Percentiles rank a stretch among this genome's conserved stretches.
Conservation (phyloP, 257 asterid genomes). For the Primulina tabacum region DNA sequence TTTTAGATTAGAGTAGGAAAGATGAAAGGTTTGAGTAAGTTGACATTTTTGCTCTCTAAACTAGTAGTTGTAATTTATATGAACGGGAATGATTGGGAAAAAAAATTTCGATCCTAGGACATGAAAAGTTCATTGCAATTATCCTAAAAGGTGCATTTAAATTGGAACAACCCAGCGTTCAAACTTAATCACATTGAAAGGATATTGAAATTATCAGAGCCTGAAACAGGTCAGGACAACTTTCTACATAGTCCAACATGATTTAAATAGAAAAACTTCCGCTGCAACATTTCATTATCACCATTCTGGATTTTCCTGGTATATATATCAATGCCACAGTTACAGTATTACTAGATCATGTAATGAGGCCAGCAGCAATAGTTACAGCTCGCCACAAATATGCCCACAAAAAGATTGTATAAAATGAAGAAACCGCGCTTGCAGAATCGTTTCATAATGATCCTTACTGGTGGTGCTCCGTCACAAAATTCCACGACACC, state of each 20-base stretch:
- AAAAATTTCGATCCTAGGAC: background rate
- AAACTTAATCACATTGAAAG: background rate
- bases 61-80: no score
- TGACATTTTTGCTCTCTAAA: no score
- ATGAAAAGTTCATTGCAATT: background rate
- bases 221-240: background rate
- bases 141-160: background rate
- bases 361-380: slow-evolving; percentile 5
- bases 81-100: no score
- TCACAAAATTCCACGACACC: slow-evolving; percentile 85
- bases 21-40: background rate
- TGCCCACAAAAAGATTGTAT: background rate
- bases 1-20: background rate
- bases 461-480: slow-evolving; percentile 89
- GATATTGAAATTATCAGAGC: background rate
- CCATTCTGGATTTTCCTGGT: background rate
- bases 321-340: background rate
- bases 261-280: background rate
- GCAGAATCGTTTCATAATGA: slow-evolving; percentile 12
- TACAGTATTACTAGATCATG: background rate
- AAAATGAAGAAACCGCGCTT: background rate
- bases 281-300: background rate
- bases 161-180: background rate
- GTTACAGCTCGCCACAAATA: slow-evolving; percentile 5
- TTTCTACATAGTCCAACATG: background rate